These are phyloP conservation scores for Carpinus fangiana DNA, from an alignment of 306 rosid species.

Conservation along the genomic window DNA sequence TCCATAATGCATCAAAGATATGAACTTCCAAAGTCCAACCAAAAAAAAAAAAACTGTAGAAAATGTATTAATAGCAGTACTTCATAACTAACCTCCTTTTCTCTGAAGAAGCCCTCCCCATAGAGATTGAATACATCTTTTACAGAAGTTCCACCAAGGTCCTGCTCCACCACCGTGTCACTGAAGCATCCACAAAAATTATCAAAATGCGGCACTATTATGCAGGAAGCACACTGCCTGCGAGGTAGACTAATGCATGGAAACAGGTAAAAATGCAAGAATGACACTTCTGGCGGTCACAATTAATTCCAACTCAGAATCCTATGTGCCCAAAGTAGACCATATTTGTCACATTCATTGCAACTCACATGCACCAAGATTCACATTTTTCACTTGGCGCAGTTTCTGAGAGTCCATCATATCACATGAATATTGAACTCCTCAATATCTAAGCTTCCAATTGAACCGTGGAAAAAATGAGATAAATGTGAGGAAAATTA, in stretches of 20 bases:
- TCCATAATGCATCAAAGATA: not conserved
- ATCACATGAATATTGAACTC: slow-evolving; percentile 10
- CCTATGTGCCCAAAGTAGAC: slow-evolving; percentile 17
- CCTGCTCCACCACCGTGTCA: slow-evolving; percentile 80
- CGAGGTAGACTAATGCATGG: slow-evolving; percentile 14
- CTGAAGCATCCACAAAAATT: slow-evolving; percentile 47
- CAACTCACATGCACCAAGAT: slow-evolving; percentile 21
- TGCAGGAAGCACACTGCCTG: slow-evolving; percentile 23
- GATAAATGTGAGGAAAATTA: slow-evolving; percentile 7
- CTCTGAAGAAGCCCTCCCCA: slow-evolving; percentile 85
- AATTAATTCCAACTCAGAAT: slow-evolving; percentile 28
- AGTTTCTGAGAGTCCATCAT: slow-evolving; percentile 12
- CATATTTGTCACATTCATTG: slow-evolving; percentile 16
- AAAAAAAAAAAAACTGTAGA: slow-evolving; percentile 22
- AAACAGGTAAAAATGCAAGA: slow-evolving; percentile 9
- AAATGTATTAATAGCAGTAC: slow-evolving; percentile 12
- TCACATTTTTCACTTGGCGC: not conserved
- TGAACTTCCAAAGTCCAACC: slow-evolving; percentile 11
- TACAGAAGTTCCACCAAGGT: slow-evolving; percentile 64
- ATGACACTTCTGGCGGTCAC: not conserved
- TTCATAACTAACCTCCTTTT: slow-evolving; percentile 74
- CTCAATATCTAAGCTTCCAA: slow-evolving; percentile 19
- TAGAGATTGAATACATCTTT: slow-evolving; percentile 79
- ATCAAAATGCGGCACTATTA: slow-evolving; percentile 24
- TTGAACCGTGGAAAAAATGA: slow-evolving; percentile 14